Evolutionary conservation across 2,329 filamentous ascomycete genomes (phyloP), one percentile per base, ranked within the genome.

Genomic region (Phialemonium atrogriseum): DNA sequence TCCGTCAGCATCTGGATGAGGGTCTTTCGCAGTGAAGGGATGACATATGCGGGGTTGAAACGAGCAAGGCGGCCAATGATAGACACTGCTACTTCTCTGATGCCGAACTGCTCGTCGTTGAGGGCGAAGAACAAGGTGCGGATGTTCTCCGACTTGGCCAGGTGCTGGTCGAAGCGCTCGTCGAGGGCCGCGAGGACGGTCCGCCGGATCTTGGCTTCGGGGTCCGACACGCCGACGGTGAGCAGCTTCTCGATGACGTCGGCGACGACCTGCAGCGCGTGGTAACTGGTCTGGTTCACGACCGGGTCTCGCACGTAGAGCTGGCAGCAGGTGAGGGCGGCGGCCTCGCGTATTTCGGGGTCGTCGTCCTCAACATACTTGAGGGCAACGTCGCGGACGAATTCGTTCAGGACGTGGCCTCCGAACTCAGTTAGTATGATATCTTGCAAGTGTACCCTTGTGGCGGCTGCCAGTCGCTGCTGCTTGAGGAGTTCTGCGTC

Each of bases 301-400:
- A 98, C 96, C 0, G 91, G 91, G 52, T 99, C 93, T 46, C 86
- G 80, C 27, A 96, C 84, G 50, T 96, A 96, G 27, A 99, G 74
- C 55, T 99, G 93, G 51, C 93, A 99, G 59, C 91, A 96, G 5
- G 93, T 99, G 39, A 99, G 68, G 11, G 91, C 88, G 3, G 91
- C 89, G 11, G 91, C 91, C 57, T 94, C 89, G 37, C 91, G 78
- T 30, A 94, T 95, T 42, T 93, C 84, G 0, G 86, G 73, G 47
- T 94, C 93, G 45, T 96, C 89, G 41, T 94, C 91, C 46, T 98
- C 89, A 24, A 98, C 89, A 47, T 95, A 99, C 54, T 89, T 91
- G 51, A 98, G 93, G 4, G 93, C 91, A 30, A 98, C 91, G 52
- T 99, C 91, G 15, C 91, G 84, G 17, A 98, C 91, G 46, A 99